phyloP scores from a whole-genome alignment of 2,329 filamentous ascomycete species.

The Gnomoniopsis sp. region DNA sequence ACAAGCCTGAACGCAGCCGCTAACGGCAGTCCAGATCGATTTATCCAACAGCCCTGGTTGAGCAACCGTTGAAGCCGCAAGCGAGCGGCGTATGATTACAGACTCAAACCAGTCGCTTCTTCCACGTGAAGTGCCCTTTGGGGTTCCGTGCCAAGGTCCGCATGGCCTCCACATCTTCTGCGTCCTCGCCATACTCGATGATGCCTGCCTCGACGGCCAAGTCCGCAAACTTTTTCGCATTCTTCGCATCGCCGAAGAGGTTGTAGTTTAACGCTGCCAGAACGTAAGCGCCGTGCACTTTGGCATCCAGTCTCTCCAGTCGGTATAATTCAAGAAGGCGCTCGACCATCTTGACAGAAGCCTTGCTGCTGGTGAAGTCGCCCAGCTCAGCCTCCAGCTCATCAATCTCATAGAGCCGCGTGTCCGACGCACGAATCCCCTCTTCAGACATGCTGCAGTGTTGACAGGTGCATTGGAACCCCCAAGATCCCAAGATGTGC shows the following conservation, averaged over 20 bases:
- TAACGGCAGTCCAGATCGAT: too few relatives aligned
- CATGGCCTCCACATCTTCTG: constrained; percentile 28
- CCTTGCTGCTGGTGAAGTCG: constrained; percentile 26
- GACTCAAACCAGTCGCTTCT: background rate
- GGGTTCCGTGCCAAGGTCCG: constrained; percentile 25
- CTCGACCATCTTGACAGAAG: constrained; percentile 39
- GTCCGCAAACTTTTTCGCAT: constrained; percentile 26
- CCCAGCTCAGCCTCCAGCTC: constrained; percentile 12
- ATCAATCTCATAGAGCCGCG: constrained; percentile 27
- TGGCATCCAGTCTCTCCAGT: constrained; percentile 51
- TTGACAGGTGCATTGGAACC: constrained; percentile 32
- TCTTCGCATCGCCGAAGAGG: constrained; percentile 25
- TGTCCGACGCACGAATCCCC: constrained; percentile 22
- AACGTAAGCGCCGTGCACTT: constrained; percentile 33
- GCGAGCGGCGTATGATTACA: background rate
- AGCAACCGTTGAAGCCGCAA: background rate
- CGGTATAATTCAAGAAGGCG: constrained; percentile 45
- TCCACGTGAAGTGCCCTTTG: constrained; percentile 21
- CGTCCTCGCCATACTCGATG: constrained; percentile 31
- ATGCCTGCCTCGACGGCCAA: constrained; percentile 27
- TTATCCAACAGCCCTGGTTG: too few relatives aligned
- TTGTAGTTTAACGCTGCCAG: constrained; percentile 33
- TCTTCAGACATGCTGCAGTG: constrained; percentile 25
- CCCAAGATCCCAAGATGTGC: constrained; percentile 28
- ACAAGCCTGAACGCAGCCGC: too few relatives aligned